Conservation (phyloP, 1,284 basidiomycete genomes). For the Apiotrichum akiyoshidainum region DNA sequence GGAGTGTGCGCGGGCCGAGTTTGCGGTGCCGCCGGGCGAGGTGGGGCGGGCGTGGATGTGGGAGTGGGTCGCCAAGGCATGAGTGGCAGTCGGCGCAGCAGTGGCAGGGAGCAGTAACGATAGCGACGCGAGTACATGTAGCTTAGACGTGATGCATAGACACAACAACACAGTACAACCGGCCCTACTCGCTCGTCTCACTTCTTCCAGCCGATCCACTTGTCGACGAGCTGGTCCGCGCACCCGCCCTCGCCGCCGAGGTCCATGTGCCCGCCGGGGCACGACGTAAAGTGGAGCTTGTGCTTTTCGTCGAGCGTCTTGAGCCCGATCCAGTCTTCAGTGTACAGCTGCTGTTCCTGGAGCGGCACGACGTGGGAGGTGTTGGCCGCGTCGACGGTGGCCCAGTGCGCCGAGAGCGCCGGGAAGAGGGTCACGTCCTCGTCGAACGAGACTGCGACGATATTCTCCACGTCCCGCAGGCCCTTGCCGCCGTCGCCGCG, state of each 20-base stretch:
- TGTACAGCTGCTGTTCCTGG: slow-evolving; percentile 70
- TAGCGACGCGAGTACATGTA: too few species aligned
- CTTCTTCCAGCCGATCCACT: slow-evolving; percentile 45
- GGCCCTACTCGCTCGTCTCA: neutral
- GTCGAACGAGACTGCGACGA: slow-evolving; percentile 51
- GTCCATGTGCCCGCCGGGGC: slow-evolving; percentile 82
- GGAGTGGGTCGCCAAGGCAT: slow-evolving; percentile 3
- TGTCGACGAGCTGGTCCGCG: slow-evolving; percentile 46
- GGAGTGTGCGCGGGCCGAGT: slow-evolving; percentile 6
- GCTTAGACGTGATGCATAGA: too few species aligned
- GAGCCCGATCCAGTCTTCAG: slow-evolving; percentile 85
- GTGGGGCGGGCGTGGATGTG: slow-evolving; percentile 5
- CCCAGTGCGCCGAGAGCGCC: slow-evolving; percentile 46
- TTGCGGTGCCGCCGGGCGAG: slow-evolving; percentile 2
- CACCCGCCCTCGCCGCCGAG: slow-evolving; percentile 61
- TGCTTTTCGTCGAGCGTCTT: slow-evolving; percentile 68
- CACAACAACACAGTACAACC: neutral
- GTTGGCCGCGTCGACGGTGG: slow-evolving; percentile 38
- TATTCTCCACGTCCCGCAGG: slow-evolving; percentile 41
- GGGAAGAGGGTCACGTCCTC: slow-evolving; percentile 47
- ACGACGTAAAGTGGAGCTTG: slow-evolving; percentile 63
- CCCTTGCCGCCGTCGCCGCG: slow-evolving; percentile 31
- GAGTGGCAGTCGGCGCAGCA: too few species aligned
- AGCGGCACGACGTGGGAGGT: slow-evolving; percentile 64
- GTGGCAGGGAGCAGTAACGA: too few species aligned